Conservation (phyloP, 139 green algal genomes). For the Edaphochlamys debaryana region DNA sequence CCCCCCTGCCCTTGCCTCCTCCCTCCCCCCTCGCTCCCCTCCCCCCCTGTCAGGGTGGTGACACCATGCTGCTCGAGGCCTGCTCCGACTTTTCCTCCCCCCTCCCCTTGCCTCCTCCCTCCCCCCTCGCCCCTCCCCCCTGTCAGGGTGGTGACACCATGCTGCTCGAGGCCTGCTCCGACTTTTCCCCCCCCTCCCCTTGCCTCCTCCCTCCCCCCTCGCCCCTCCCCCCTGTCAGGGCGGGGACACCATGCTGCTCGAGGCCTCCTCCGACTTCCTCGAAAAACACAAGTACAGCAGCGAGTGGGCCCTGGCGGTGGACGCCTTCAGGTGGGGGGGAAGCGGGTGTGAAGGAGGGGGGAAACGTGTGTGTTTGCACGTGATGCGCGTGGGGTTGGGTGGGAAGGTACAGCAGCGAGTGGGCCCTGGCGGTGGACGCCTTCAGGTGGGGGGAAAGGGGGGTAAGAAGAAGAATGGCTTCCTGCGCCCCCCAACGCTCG, state of each 20-base stretch:
- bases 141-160: slow-evolving; percentile 61
- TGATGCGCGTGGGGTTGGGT: too few species aligned
- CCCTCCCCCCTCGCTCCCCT: too few species aligned
- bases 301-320: slow-evolving; percentile 37
- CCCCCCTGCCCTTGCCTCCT: too few species aligned
- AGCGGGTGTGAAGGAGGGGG: too few species aligned
- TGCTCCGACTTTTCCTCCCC: too few species aligned
- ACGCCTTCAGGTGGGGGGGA: slow-evolving; percentile 42
- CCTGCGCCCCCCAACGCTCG: background rate
- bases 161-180: background rate
- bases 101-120: too few species aligned
- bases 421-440: slow-evolving; percentile 43
- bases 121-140: too few species aligned
- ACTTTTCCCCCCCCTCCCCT: background rate
- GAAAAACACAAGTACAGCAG: slow-evolving; percentile 22
- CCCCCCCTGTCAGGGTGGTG: too few species aligned
- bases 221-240: slow-evolving; percentile 1
- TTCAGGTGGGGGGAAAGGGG: background rate
- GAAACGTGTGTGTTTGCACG: too few species aligned
- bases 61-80: too few species aligned
- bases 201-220: background rate
- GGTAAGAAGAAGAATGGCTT: too few species aligned
- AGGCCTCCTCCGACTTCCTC: slow-evolving; percentile 47
- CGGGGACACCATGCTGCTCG: slow-evolving; percentile 72
- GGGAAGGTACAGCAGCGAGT: slow-evolving; percentile 30